Conservation (phyloP, 78 protist genomes). For the slime mould (Dictyostelium discoideum) region dicty_2.7 NC_007091.3:1958001-1958500, state of each 20-base stretch:
- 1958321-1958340: conserved; percentile 56
- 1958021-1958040: conserved; percentile 73
- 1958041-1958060: conserved; percentile 77
- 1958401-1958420: conserved; percentile 61
- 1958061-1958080: conserved; percentile 75
- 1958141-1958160: conserved; percentile 20
- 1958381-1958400: conserved; percentile 63
- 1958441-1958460: background rate
- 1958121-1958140: conserved; percentile 22
- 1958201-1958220: conserved; percentile 54
- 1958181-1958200: conserved; percentile 60
- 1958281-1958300: conserved; percentile 29
- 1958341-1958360: conserved; percentile 71
- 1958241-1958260: conserved; percentile 9
- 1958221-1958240: conserved; percentile 24
- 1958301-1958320: conserved; percentile 31
- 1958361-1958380: background rate
- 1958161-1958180: conserved; percentile 50
- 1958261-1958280: conserved; percentile 54
- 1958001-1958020: conserved; percentile 25
- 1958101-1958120: conserved; percentile 30
- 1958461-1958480: background rate
- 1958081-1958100: background rate
- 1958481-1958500: background rate
- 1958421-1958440: background rate